A percentile compares a stretch with the other conserved stretches of the same genome.
These are phyloP conservation scores for Oryza brachyantha DNA, from an alignment of 176 grass and related monocot genomes.

Conservation along the genomic window DNA sequence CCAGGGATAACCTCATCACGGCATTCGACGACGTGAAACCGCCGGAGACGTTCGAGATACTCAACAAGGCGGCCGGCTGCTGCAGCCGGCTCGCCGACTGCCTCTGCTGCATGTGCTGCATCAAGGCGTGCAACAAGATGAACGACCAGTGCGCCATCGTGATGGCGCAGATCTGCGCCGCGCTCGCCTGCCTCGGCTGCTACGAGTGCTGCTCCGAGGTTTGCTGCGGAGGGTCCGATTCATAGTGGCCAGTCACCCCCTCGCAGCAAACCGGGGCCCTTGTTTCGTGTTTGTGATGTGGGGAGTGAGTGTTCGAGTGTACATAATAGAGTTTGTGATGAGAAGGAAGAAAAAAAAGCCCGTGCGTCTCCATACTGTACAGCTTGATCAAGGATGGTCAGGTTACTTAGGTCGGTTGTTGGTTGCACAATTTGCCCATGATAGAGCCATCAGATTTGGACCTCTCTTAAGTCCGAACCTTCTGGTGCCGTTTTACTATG, in stretches of 20 bases:
- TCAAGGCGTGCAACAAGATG: conserved; percentile 65
- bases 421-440: conserved; percentile 18
- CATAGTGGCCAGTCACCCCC: neutral
- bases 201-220: conserved; percentile 69
- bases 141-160: conserved; percentile 73
- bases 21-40: conserved; percentile 42
- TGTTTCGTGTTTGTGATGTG: conserved; percentile 17
- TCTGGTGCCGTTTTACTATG: neutral
- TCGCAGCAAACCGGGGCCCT: neutral
- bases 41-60: conserved; percentile 42
- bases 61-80: conserved; percentile 57
- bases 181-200: conserved; percentile 77
- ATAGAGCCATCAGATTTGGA: neutral
- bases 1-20: conserved; percentile 48
- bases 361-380: neutral
- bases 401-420: neutral
- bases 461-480: neutral
- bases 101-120: conserved; percentile 79
- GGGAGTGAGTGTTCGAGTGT: conserved; percentile 8
- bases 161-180: conserved; percentile 55
- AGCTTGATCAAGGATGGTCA: conserved; percentile 24
- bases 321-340: conserved; percentile 26
- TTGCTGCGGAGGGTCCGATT: conserved; percentile 55
- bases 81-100: conserved; percentile 51
- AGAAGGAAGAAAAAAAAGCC: too few relatives aligned